Conservation (phyloP, 345 rosid genomes). For the Noccaea caerulescens region DNA sequence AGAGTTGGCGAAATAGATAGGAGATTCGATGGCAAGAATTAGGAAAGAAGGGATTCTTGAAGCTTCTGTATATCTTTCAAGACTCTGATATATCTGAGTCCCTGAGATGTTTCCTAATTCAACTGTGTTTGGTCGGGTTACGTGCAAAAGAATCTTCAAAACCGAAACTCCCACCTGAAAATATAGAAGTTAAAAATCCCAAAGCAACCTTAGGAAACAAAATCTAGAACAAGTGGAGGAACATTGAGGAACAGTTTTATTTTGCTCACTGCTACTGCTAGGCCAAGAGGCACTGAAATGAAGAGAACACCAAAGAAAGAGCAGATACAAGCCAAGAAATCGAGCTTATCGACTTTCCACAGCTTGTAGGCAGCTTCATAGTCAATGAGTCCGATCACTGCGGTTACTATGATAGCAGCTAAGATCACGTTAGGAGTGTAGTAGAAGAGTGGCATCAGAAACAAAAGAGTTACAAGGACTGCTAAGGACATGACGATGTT, state of each 20-base stretch:
- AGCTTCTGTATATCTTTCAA: constrained; percentile 70
- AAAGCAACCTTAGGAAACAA: no score
- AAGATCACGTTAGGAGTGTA: constrained; percentile 90
- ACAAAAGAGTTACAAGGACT: constrained; percentile 86
- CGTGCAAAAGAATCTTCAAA: constrained; percentile 80
- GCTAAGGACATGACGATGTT: constrained; percentile 84
- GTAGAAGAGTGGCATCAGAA: constrained; percentile 91
- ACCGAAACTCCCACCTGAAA: constrained; percentile 92
- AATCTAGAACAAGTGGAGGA: neutral
- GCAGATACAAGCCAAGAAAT: constrained; percentile 79
- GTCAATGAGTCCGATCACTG: constrained; percentile 90
- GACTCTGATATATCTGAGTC: constrained; percentile 79
- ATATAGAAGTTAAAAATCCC: constrained; percentile 9
- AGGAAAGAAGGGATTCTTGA: constrained; percentile 73
- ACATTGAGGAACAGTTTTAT: constrained; percentile 7
- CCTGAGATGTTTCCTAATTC: constrained; percentile 79
- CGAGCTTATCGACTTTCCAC: constrained; percentile 96
- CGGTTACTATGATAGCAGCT: constrained; percentile 89
- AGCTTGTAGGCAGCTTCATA: constrained; percentile 63
- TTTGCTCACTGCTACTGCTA: constrained; percentile 77
- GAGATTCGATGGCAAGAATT: constrained; percentile 80
- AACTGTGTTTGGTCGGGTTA: constrained; percentile 81
- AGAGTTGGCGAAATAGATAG: constrained; percentile 86
- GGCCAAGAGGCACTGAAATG: constrained; percentile 90
- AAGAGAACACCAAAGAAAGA: constrained; percentile 95